Evolutionary conservation across 768 basidiomycete genomes (phyloP), one percentile per base, ranked within the genome.

Genomic region (Naematelia aurantialba): DNA sequence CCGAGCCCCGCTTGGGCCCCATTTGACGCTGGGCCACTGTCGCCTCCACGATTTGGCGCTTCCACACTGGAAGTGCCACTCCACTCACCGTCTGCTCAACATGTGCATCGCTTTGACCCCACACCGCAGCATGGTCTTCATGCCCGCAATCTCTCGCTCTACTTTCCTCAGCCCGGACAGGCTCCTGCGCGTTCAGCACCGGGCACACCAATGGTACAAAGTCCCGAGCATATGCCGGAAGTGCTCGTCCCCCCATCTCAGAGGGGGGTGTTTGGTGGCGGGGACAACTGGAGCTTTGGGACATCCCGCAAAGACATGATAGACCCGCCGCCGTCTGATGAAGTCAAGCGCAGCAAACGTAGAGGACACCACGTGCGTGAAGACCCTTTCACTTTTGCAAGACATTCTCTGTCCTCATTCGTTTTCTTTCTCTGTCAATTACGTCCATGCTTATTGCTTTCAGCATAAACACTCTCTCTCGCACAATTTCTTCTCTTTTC

Each of bases 391-490:
- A n/a, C n/a, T n/a, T n/a, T n/a, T n/a, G n/a, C n/a, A n/a, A n/a
- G n/a, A n/a, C n/a, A n/a, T n/a, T n/a, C n/a, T n/a, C n/a, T n/a
- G n/a, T n/a, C n/a, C n/a, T n/a, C 11, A 17, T 24, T 14, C 21
- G n/a, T 45, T 13, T 55, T 29, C 17, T 22, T 34, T 30, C 24
- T 22, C 17, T 4, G 4, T 24, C 50, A 42, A 11, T 12, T 21
- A n/a, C 17, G 21, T 39, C 22, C 25, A 24, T 25, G 21, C 2
- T 24, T 24, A 42, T 31, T 14, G 46, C 21, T 12, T 31, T 22
- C 87, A 96, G 77, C 92, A 94, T 70, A 91, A 91, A 76, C 92
- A 94, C 76, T 94, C 91, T 0, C 77, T 92, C 11, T 94, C 91
- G 0, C 91, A 96, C 74, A 91, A 89, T 69, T 92, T 96, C 78